A percentile compares a stretch with the other conserved stretches of the same genome.
These are phyloP conservation scores for Candida easanensis DNA, from an alignment of 805 yeast species.

Conservation along the genomic window DNA sequence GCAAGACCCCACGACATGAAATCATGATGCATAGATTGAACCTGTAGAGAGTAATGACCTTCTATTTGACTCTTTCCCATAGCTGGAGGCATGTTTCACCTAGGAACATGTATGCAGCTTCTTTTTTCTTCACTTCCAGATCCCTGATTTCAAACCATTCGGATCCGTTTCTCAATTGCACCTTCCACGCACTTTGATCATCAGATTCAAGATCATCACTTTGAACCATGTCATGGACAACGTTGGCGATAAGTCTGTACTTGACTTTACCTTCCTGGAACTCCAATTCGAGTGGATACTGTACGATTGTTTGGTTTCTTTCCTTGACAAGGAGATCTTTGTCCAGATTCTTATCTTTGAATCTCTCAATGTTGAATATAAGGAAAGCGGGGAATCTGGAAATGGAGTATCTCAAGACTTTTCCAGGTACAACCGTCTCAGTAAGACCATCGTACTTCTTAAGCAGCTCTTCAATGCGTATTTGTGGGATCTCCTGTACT, in stretches of 20 bases:
- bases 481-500: constrained; percentile 50
- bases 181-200: constrained; percentile 41
- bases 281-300: constrained; percentile 44
- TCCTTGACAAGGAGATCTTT: constrained; percentile 35
- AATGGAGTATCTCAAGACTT: constrained; percentile 38
- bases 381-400: constrained; percentile 49
- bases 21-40: too few species aligned
- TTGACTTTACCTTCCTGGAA: constrained; percentile 21
- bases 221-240: constrained; percentile 34
- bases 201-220: constrained; percentile 26
- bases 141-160: constrained; percentile 64
- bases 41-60: too few species aligned
- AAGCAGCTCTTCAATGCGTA: constrained; percentile 43
- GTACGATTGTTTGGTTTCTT: constrained; percentile 61
- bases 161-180: constrained; percentile 42
- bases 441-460: constrained; percentile 35
- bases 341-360: constrained; percentile 34
- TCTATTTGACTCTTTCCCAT: constrained; percentile 44
- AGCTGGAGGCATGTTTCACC: constrained; percentile 64
- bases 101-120: constrained; percentile 58
- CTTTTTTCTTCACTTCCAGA: constrained; percentile 42
- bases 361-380: constrained; percentile 56
- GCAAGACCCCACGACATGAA: too few species aligned
- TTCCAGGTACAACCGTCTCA: constrained; percentile 32
- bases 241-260: constrained; percentile 49